Percentiles rank a stretch among this genome's conserved stretches.
Conservation (phyloP, 1,284 basidiomycete species). For the Tausonia pullulans region DNA sequence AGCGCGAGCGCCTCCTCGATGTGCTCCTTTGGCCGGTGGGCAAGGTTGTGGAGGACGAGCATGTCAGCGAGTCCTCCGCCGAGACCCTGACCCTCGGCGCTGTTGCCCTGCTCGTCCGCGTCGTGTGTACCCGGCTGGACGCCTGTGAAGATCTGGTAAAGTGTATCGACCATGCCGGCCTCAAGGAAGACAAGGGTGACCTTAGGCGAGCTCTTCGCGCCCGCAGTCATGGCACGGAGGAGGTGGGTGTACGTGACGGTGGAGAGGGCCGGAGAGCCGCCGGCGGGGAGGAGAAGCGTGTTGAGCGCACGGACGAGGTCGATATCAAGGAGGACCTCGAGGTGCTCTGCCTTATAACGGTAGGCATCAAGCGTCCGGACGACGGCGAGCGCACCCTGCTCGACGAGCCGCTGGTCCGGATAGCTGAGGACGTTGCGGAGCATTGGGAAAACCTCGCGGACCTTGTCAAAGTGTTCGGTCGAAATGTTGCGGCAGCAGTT, state of each 20-base stretch:
- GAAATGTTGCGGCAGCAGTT: slow-evolving; percentile 89
- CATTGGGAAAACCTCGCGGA: slow-evolving; percentile 79
- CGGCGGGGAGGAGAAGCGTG: slow-evolving; percentile 69
- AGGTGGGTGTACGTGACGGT: slow-evolving; percentile 76
- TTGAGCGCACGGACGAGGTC: slow-evolving; percentile 77
- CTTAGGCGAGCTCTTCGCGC: slow-evolving; percentile 71
- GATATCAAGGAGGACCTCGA: slow-evolving; percentile 71
- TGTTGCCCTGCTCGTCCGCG: slow-evolving; percentile 53
- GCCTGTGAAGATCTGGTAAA: slow-evolving; percentile 88
- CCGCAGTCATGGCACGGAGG: slow-evolving; percentile 73
- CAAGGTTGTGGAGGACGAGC: slow-evolving; percentile 94
- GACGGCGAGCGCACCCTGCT: slow-evolving; percentile 83
- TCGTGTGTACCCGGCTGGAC: slow-evolving; percentile 58
- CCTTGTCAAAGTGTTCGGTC: slow-evolving; percentile 72
- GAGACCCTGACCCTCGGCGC: slow-evolving; percentile 49
- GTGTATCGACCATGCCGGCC: slow-evolving; percentile 75
- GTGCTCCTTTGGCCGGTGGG: slow-evolving; percentile 91
- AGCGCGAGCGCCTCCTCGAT: slow-evolving; percentile 82
- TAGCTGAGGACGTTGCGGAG: slow-evolving; percentile 81
- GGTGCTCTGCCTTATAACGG: slow-evolving; percentile 66
- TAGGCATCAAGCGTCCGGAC: slow-evolving; percentile 86
- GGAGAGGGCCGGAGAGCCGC: slow-evolving; percentile 71
- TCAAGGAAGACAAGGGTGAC: slow-evolving; percentile 75
- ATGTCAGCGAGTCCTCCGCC: slow-evolving; percentile 82
- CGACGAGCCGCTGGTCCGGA: slow-evolving; percentile 84